Evolutionary conservation across 2,329 filamentous ascomycete genomes (phyloP), one percentile per base, ranked within the genome.

Genomic region (Furcasterigmium sp.): DNA sequence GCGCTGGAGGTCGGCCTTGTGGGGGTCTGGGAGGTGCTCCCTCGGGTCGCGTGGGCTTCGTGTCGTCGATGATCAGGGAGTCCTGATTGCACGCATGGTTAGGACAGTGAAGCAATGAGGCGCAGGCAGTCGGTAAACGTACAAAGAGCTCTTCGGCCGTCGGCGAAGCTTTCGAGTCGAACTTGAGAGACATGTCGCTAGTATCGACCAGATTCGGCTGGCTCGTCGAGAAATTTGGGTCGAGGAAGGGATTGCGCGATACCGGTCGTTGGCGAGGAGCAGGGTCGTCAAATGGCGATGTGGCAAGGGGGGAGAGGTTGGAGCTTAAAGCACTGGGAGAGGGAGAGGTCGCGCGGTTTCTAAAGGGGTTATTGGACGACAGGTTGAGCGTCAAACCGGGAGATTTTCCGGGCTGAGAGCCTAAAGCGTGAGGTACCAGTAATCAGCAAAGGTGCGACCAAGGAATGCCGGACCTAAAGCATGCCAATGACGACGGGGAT

Each of bases 311-410:
- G 61, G 66, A 63, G 54, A 58, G 57, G 55, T 58, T 68, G 55
- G 58, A 55, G 51, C 48, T 59, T 37, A 48, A 46, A 40, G 58
- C 48, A 50, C 56, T 62, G 30, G 30, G 30, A 42, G 66, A 61
- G 40, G 78, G 83, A 50, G 84, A 87, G 29, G 73, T 70, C 51
- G 82, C 80, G 57, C 84, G 80, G 64, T 87, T 87, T 69, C 85
- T 83, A 57, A 80, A 91, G 49, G 86, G 86, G 61, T 91, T 91
- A 75, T 90, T 90, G 62, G 85, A 90, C 63, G 83, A 82, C 57
- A 90, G 77, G 64, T 82, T 84, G 61, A 85, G 68, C 43, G 76
- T 70, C 59, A 84, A 70, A 53, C 72, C 73, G 51, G 75, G 63
- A 53, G 76, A 75, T 51, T 67, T 72, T 54, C 65, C 51, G 48